phyloP scores from a whole-genome alignment of 192 early-diverging fungal genomes.

The Rhizophagus prolifer region DNA sequence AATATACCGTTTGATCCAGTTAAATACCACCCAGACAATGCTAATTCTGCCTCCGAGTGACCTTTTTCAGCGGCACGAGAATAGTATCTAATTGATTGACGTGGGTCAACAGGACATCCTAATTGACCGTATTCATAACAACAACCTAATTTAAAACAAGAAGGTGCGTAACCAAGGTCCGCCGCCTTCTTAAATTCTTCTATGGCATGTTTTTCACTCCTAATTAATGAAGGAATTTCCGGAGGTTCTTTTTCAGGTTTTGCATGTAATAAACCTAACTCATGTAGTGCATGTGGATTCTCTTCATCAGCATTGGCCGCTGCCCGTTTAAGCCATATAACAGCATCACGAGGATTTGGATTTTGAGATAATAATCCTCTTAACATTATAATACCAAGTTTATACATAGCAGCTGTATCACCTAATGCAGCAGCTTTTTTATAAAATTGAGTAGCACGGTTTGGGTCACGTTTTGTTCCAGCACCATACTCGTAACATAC shows the following conservation, averaged over 20 bases:
- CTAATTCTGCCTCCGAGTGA: conserved; percentile 87
- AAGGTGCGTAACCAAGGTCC: conserved; percentile 88
- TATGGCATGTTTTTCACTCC: conserved; percentile 84
- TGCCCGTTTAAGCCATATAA: conserved; percentile 93
- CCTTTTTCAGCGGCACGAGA: conserved; percentile 88
- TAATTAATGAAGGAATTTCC: conserved; percentile 66
- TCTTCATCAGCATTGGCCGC: conserved; percentile 86
- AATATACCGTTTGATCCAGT: conserved; percentile 90
- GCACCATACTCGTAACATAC: conserved; percentile 96
- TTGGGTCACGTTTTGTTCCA: conserved; percentile 84
- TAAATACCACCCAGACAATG: conserved; percentile 97
- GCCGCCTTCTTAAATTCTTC: conserved; percentile 92
- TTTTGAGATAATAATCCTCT: conserved; percentile 78
- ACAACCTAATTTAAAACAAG: conserved; percentile 89
- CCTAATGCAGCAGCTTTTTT: conserved; percentile 87
- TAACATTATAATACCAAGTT: conserved; percentile 89
- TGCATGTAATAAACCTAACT: conserved; percentile 87
- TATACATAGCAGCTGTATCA: conserved; percentile 96
- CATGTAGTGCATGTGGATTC: conserved; percentile 91
- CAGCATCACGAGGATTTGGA: conserved; percentile 83
- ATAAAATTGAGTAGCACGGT: conserved; percentile 86
- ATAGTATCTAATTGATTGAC: conserved; percentile 95
- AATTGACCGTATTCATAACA: conserved; percentile 95
- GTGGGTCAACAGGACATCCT: conserved; percentile 80
- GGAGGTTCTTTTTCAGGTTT: conserved; percentile 49